Evolutionary conservation across 1,139 yeast genomes (phyloP).

Genomic region (Pichia norvegensis): DNA sequence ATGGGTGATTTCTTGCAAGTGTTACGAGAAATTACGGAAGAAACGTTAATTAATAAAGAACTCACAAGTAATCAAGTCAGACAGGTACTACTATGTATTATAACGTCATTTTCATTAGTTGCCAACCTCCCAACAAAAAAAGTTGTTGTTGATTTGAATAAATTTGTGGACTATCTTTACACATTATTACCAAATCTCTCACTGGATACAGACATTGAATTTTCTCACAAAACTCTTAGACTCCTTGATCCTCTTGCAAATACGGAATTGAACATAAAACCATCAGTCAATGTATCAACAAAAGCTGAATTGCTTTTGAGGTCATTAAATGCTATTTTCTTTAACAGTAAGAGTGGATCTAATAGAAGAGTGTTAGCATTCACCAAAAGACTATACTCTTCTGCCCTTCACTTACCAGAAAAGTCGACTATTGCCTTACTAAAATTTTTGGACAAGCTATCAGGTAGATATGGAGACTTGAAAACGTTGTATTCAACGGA

Average conservation of each 20-base stretch:
- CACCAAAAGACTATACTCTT: slow-evolving; percentile 66
- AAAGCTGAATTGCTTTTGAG: slow-evolving; percentile 76
- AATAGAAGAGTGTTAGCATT: slow-evolving; percentile 72
- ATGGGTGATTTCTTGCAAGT: slow-evolving; percentile 90
- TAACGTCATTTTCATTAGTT: slow-evolving; percentile 82
- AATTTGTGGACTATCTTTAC: slow-evolving; percentile 69
- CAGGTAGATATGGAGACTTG: slow-evolving; percentile 59
- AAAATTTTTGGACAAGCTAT: slow-evolving; percentile 69
- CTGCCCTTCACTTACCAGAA: slow-evolving; percentile 74
- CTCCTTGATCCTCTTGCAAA: slow-evolving; percentile 62
- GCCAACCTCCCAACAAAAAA: slow-evolving; percentile 65
- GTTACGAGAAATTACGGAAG: slow-evolving; percentile 59
- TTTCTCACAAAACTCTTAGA: slow-evolving; percentile 72
- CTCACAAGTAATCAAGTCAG: slow-evolving; percentile 37
- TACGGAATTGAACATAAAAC: slow-evolving; percentile 34
- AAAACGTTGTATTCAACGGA: slow-evolving; percentile 79
- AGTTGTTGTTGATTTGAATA: slow-evolving; percentile 56
- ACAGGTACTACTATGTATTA: slow-evolving; percentile 72
- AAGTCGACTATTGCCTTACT: slow-evolving; percentile 72
- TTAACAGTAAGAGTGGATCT: slow-evolving; percentile 68
- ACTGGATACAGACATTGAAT: slow-evolving; percentile 77
- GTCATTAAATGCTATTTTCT: slow-evolving; percentile 73
- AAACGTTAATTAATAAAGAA: slow-evolving; percentile 27
- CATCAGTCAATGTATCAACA: slow-evolving; percentile 79
- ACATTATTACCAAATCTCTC: slow-evolving; percentile 57